Evolutionary conservation across 805 yeast species (phyloP).

Genomic region (Teunomyces lycoperdinae): DNA sequence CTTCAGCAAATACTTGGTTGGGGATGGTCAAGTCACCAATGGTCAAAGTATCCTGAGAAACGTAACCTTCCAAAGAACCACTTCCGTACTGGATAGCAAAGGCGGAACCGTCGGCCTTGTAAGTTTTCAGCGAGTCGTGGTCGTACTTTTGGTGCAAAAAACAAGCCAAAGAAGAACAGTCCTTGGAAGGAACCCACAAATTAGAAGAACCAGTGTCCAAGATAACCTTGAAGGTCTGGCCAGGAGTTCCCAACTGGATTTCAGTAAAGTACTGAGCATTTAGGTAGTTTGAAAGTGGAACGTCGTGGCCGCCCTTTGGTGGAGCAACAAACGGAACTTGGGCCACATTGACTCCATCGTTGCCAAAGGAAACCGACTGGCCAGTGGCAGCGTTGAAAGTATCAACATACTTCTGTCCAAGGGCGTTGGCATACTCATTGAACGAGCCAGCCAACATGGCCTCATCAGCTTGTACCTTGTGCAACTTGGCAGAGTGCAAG

Average conservation of each 20-base stretch:
- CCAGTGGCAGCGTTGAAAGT: constrained; percentile 39
- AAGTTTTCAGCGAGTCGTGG: constrained; percentile 76
- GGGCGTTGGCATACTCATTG: constrained; percentile 51
- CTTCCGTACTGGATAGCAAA: constrained; percentile 89
- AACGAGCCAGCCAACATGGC: constrained; percentile 50
- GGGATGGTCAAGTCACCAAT: constrained; percentile 84
- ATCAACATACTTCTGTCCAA: constrained; percentile 60
- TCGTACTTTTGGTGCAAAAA: constrained; percentile 90
- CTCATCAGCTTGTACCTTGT: constrained; percentile 57
- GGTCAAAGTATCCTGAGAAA: constrained; percentile 78
- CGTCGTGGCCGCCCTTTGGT: constrained; percentile 45
- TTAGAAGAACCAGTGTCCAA: constrained; percentile 96
- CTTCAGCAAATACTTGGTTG: constrained; percentile 93
- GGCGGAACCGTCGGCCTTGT: constrained; percentile 81
- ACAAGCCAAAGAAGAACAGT: constrained; percentile 93
- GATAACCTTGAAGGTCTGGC: constrained; percentile 88
- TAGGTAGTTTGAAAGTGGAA: constrained; percentile 88
- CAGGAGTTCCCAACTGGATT: constrained; percentile 87
- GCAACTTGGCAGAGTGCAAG: constrained; percentile 53
- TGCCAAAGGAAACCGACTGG: constrained; percentile 25
- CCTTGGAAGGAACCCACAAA: constrained; percentile 91
- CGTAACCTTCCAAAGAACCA: constrained; percentile 88
- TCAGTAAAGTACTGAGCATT: constrained; percentile 97
- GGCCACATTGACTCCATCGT: constrained; percentile 13
- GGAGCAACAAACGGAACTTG: constrained; percentile 44